These are phyloP conservation scores for Dacryopinax spathularia DNA, from an alignment of 768 basidiomycete genomes.

Conservation along the genomic window DNA sequence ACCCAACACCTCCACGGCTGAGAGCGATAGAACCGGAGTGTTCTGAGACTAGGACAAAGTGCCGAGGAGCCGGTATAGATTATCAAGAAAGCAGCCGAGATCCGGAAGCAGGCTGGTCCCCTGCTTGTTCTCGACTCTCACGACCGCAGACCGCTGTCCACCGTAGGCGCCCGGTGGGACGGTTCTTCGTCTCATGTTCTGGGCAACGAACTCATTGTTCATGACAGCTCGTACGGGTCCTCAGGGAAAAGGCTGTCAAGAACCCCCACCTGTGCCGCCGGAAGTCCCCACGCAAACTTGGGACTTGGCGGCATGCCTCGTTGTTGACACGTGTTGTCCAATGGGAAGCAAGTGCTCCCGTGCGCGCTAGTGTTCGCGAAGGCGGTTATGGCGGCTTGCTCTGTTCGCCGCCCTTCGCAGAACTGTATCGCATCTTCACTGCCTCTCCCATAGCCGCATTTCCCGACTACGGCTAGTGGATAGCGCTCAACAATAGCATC, in stretches of 20 bases:
- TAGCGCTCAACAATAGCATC: not conserved
- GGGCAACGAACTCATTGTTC: not conserved
- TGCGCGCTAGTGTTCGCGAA: not conserved
- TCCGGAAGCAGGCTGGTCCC: not conserved
- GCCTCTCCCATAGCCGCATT: not conserved
- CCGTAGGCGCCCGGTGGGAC: not conserved
- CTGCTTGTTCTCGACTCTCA: slow-evolving; percentile 1
- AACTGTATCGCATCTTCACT: not conserved
- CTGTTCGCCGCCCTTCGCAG: not conserved
- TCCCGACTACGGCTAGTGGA: not conserved
- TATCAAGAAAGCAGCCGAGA: not conserved
- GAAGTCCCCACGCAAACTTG: not conserved
- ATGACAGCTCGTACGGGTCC: not conserved
- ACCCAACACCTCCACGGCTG: not conserved
- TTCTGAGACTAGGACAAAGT: not conserved
- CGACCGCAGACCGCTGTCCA: not conserved
- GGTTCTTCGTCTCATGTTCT: not conserved
- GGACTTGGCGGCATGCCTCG: not conserved
- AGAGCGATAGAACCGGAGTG: not conserved
- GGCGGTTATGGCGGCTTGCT: not conserved
- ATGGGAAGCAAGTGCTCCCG: not conserved
- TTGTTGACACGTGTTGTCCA: slow-evolving; percentile 1
- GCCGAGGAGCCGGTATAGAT: not conserved
- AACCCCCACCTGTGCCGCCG: not conserved
- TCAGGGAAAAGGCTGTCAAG: not conserved